Conservation (phyloP, 306 rosid species). For the Begonia loranthoides region DNA sequence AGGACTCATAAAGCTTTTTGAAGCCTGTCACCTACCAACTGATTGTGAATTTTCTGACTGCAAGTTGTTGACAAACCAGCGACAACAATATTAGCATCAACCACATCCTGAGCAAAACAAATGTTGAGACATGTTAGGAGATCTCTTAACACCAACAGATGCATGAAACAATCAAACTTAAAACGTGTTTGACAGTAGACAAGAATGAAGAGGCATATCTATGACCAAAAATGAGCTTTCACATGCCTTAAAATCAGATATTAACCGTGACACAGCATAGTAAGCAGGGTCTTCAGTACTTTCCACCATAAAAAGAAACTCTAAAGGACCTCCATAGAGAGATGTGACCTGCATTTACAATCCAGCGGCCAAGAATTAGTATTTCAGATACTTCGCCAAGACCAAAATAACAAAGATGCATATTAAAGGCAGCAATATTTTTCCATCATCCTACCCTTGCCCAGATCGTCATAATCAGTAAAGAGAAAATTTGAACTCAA, state of each 20-base stretch:
- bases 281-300: conserved; percentile 77
- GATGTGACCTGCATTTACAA: conserved; percentile 53
- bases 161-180: not conserved
- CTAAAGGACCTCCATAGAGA: conserved; percentile 80
- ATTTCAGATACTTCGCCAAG: conserved; percentile 6
- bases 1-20: no score
- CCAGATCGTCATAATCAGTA: no score
- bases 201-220: no score
- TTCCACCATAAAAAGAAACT: conserved; percentile 69
- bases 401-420: no score
- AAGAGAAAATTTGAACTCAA: no score
- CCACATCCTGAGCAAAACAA: conserved; percentile 42
- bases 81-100: conserved; percentile 62
- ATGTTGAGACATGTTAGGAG: conserved; percentile 13
- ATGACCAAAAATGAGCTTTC: no score
- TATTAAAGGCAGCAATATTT: not conserved
- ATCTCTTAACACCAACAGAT: not conserved
- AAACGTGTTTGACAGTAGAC: no score
- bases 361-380: not conserved
- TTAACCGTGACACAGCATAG: conserved; percentile 29
- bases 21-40: conserved; percentile 38
- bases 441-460: no score
- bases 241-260: conserved; percentile 51
- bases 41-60: conserved; percentile 97
- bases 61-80: conserved; percentile 93